Base-by-base conservation (phyloP, 2,329 filamentous ascomycete species). In the Clonostachys byssicola region DNA sequence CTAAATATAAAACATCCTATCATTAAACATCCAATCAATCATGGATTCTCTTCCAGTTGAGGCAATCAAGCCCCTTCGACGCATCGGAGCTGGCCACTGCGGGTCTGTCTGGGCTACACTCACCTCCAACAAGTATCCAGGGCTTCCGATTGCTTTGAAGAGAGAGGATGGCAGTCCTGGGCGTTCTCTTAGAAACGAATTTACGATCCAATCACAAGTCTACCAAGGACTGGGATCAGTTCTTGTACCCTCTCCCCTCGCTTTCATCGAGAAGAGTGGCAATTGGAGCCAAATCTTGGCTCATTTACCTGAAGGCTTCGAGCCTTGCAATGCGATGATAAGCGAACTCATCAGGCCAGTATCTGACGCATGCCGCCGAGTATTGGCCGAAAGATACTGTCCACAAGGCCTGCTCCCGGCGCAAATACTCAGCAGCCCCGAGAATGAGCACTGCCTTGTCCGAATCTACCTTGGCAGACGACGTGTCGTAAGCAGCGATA, bases 301-400 rank as follows among this genome's bases (percentile, higher is more conserved):
- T 13, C 47, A 42, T 8, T 47, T 58, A 12, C 51, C 55, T 2
- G 6, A 18, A 5, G 47, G 38, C 12, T 55, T 49, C 42, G 44
- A 40, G 7, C 14, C 51, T 1, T 54, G 52, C 42, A 53, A 55
- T 34, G 50, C 51, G 17, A 49, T 58, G 6, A 33, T 56, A 12
- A 51, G 46, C 5, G 52, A 59, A 43, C 45, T 50, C 8, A 58
- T 56, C 23, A 49, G 44, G 9, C 46, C 54, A 10, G 20, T 58
- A 14, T 40, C 49, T 5, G 40, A 43, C 3, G 2, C 23, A 1
- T 46, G 42, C 4, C 52, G 51, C 7, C 20, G 45, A 12, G 6
- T 39, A 3, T 43, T 59, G 13, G 42, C 52, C 23, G 42, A 53
- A 6, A 42, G 41, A 18, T 56, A 49, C 16, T 54, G 48, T 14